Evolutionary conservation across 257 asterid genomes (phyloP), one percentile per base, ranked within the genome.

Genomic region (Cynanchum wilfordii): DNA sequence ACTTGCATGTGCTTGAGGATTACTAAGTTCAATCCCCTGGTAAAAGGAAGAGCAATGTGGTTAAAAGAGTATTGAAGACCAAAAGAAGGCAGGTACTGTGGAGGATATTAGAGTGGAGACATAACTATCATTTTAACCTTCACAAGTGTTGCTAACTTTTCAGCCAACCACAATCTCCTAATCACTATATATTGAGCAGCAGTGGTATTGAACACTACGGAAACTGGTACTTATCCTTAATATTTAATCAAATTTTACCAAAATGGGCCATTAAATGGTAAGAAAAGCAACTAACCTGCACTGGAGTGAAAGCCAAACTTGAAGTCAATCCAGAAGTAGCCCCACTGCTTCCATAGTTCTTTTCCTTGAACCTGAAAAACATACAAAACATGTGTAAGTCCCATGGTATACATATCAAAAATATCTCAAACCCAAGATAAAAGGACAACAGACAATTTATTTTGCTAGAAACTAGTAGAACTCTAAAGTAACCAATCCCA

Each of bases 321-420:
- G 99, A 94, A 16, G 98, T 89, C 59, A 94, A 89, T 62, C 99
- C 99, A 36, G 99, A 94, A 73, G 99, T 94, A 52, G 96, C 92
- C 0, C 99, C 99, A 54, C 99, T 73, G 75, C 89, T 88, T 81
- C 93, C 96, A 78, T 75, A 89, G 11, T 75, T 76, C 88, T 58
- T 90, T 67, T 86, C 97, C 90, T 89, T 94, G 67, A 91, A 85
- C 86, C 99, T 94, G 88, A 77, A 75, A 80, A 27, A 77, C 16
- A 63, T 57, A 69, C 42, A 47, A 19, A 70, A 55, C 55, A 50
- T 22, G 38, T 44, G 8, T 15, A 38, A 66, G 63, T 58, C 70
- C 50, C 15, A 30, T 33, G 47, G 19, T 12, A 33, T 16, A 30
- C 13, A 2, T 17, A 33, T 17, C 45, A 16, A 20, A 24, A 50